Evolutionary conservation across 257 asterid genomes (phyloP).

Genomic region (Scutellaria barbata): DNA sequence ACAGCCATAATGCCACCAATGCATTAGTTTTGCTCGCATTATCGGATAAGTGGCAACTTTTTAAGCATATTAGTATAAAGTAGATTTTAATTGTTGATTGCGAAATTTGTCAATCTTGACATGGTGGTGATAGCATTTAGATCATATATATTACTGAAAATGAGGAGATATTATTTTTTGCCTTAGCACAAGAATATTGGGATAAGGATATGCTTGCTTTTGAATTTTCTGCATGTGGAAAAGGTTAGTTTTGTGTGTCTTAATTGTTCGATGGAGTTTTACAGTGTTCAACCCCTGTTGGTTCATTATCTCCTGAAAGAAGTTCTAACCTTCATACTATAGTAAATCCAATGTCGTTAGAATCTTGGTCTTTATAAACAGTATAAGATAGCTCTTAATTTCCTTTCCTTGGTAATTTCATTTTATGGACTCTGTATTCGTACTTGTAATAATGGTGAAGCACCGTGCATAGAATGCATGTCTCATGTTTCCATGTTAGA

Average conservation of each 20-base stretch:
- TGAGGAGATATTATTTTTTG: constrained; percentile 16
- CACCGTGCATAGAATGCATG: background rate
- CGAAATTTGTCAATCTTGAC: background rate
- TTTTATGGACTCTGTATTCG: too few species aligned
- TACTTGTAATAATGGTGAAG: background rate
- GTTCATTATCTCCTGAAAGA: background rate
- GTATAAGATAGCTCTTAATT: background rate
- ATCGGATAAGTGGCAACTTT: background rate
- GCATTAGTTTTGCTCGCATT: constrained; percentile 2
- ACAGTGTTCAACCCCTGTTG: background rate
- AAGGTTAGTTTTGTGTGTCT: background rate
- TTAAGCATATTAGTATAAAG: background rate
- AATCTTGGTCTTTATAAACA: background rate
- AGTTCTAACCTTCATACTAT: too few species aligned
- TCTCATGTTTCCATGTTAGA: background rate
- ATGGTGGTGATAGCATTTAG: constrained; percentile 1
- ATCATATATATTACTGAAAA: background rate
- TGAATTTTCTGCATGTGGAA: background rate
- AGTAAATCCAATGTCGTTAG: too few species aligned
- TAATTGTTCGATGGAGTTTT: background rate
- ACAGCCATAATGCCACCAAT: background rate
- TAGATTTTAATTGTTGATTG: background rate
- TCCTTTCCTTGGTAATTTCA: too few species aligned
- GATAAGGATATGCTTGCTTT: background rate
- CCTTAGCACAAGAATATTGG: background rate